Evolutionary conservation across 495 filamentous ascomycete genomes (phyloP).

Genomic region (Penicillium paradoxum): DNA sequence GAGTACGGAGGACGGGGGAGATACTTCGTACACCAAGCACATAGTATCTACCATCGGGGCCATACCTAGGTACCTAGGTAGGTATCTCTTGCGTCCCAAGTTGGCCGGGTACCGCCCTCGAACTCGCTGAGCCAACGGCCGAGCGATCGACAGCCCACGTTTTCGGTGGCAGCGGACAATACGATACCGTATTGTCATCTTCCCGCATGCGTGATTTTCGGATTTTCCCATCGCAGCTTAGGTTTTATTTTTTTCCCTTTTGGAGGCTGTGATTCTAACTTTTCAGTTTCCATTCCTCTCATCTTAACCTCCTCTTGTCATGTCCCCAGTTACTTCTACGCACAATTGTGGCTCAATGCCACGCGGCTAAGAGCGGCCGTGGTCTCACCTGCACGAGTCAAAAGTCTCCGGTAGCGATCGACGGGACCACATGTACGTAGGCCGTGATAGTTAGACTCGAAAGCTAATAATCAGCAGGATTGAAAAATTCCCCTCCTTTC

Average conservation of each 20-base stretch:
- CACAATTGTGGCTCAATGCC: conserved; percentile 16
- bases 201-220: conserved; percentile 8
- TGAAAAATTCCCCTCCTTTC: conserved; percentile 16
- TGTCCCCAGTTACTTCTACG: neutral
- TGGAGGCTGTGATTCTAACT: neutral
- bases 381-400: conserved; percentile 14
- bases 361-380: conserved; percentile 21
- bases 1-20: no score
- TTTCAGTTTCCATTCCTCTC: neutral
- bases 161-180: conserved; percentile 6
- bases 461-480: conserved; percentile 9
- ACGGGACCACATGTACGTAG: conserved; percentile 15
- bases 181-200: conserved; percentile 1
- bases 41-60: no score
- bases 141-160: conserved; percentile 6
- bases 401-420: conserved; percentile 19
- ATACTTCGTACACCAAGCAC: no score
- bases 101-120: no score
- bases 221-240: neutral
- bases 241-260: neutral
- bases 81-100: no score
- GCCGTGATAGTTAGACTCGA: neutral
- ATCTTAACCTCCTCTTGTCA: neutral
- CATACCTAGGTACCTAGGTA: no score
- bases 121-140: no score